These are phyloP conservation scores for Aspergillus sergii DNA, from an alignment of 2,329 filamentous ascomycete genomes.

Conservation along the genomic window DNA sequence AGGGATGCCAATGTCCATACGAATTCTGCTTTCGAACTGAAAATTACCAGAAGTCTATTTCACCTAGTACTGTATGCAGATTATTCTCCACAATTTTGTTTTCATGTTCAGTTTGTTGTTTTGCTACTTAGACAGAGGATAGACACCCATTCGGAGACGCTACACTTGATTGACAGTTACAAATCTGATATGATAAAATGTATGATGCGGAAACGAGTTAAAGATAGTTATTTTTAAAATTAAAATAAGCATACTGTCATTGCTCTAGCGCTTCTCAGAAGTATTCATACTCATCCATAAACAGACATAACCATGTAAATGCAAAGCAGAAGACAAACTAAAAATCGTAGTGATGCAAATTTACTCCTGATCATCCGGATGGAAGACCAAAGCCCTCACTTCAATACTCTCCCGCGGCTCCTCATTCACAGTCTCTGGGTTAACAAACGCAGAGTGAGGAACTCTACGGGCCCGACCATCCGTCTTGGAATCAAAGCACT, in stretches of 20 bases:
- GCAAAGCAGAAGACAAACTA: background rate
- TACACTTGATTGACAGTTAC: background rate
- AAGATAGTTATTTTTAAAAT: background rate
- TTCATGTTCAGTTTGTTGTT: background rate
- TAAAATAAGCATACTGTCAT: background rate
- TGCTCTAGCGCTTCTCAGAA: background rate
- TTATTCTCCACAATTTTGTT: background rate
- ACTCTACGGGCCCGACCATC: slow-evolving; percentile 57
- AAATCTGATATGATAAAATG: background rate
- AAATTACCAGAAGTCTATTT: slow-evolving; percentile 1
- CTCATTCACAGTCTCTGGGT: slow-evolving; percentile 48
- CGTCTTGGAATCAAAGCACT: slow-evolving; percentile 62
- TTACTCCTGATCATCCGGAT: slow-evolving; percentile 42
- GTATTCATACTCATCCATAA: background rate
- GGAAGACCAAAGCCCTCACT: slow-evolving; percentile 57
- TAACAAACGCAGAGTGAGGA: slow-evolving; percentile 60
- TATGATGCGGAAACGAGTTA: too few species aligned
- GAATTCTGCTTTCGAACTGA: background rate
- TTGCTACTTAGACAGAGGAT: background rate
- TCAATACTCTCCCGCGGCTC: slow-evolving; percentile 58
- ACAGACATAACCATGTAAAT: background rate
- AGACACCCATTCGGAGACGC: background rate
- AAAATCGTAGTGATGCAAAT: background rate
- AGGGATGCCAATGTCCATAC: too few species aligned
- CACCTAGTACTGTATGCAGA: background rate